phyloP scores from a whole-genome alignment of 2,329 filamentous ascomycete species.

The Erysiphe neolycopersici region DNA sequence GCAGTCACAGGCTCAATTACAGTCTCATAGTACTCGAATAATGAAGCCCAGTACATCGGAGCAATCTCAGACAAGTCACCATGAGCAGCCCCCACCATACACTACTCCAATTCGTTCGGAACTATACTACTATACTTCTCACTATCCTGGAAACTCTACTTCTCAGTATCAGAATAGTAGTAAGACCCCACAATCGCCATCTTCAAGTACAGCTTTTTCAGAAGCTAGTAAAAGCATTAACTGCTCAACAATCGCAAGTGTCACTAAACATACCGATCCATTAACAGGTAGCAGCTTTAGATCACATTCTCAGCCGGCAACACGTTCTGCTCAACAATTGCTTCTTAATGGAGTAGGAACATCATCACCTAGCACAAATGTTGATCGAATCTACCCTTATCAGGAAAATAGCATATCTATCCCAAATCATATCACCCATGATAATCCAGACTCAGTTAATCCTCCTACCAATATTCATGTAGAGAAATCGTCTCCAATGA shows the following conservation, averaged over 20 bases:
- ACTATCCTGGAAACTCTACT: constrained; percentile 17
- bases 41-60: constrained; percentile 19
- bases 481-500: constrained; percentile 10
- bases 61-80: constrained; percentile 30
- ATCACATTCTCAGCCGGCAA: constrained; percentile 40
- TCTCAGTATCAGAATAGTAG: constrained; percentile 23
- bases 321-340: constrained; percentile 11
- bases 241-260: constrained; percentile 23
- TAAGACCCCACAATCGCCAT: constrained; percentile 30
- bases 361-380: constrained; percentile 14
- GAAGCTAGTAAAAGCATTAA: constrained; percentile 32
- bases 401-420: constrained; percentile 22
- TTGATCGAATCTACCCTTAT: constrained; percentile 7
- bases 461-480: constrained; percentile 4
- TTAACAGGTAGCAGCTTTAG: constrained; percentile 28
- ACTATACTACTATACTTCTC: constrained; percentile 24
- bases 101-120: constrained; percentile 31
- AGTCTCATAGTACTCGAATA: constrained; percentile 8
- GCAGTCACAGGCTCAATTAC: constrained; percentile 14
- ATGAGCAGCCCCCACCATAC: constrained; percentile 32
- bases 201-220: constrained; percentile 18
- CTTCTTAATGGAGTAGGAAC: constrained; percentile 15
- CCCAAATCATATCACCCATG: constrained; percentile 29
- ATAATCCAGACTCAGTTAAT: constrained; percentile 10
- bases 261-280: constrained; percentile 17